Conservation (phyloP, 805 yeast species). For the Priceomyces medius region DNA sequence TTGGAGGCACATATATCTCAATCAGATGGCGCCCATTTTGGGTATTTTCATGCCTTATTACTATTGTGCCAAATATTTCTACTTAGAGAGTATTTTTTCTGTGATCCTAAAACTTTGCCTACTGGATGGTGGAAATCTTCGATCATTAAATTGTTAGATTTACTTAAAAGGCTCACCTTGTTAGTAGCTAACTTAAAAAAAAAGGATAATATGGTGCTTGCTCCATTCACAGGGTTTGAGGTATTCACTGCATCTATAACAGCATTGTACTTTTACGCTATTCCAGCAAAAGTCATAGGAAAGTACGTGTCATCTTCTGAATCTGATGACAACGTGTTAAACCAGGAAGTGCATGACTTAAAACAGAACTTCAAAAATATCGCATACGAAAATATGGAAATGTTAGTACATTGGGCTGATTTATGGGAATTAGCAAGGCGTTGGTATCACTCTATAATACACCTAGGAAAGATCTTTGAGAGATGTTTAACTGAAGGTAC, state of each 20-base stretch:
- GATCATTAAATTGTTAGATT: constrained; percentile 17
- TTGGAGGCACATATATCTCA: constrained; percentile 26
- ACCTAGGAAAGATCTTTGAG: constrained; percentile 22
- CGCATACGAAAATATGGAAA: constrained; percentile 21
- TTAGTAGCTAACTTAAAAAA: constrained; percentile 20
- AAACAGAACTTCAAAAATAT: constrained; percentile 19
- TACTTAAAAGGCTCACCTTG: constrained; percentile 21
- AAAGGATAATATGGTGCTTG: constrained; percentile 27
- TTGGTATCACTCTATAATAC: constrained; percentile 27
- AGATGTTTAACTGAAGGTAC: constrained; percentile 12
- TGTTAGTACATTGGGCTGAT: constrained; percentile 23
- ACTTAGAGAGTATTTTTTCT: constrained; percentile 35
- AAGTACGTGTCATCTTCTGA: constrained; percentile 8
- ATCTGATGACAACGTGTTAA: background rate
- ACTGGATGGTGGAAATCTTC: constrained; percentile 27
- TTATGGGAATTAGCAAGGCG: constrained; percentile 30
- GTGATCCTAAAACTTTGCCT: constrained; percentile 28
- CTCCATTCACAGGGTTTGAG: constrained; percentile 40
- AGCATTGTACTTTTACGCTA: constrained; percentile 27
- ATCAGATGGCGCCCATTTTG: constrained; percentile 31
- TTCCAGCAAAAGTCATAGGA: constrained; percentile 21
- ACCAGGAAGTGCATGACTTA: constrained; percentile 9
- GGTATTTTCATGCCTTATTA: constrained; percentile 32
- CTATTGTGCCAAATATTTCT: constrained; percentile 33
- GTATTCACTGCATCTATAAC: constrained; percentile 37